These are phyloP conservation scores for Sicyos edulis DNA, from an alignment of 306 rosid species.

Conservation along the genomic window DNA sequence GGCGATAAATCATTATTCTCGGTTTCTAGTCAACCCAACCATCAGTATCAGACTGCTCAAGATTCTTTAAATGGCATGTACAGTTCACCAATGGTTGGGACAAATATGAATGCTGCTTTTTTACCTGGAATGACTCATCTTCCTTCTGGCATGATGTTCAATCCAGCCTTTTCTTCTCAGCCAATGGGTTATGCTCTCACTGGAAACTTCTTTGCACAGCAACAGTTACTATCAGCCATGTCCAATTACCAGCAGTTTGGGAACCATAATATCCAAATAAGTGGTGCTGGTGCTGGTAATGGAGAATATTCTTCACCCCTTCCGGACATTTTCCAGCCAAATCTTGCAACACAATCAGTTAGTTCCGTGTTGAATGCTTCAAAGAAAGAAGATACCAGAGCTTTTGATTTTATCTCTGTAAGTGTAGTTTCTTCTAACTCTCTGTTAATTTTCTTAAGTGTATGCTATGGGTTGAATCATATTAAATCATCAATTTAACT, in stretches of 20 bases:
- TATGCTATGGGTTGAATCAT: constrained; percentile 10
- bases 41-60: constrained; percentile 35
- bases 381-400: constrained; percentile 85
- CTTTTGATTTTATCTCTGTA: constrained; percentile 96
- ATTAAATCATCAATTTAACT: no score
- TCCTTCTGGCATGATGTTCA: constrained; percentile 61
- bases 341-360: constrained; percentile 48
- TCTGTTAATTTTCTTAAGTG: constrained; percentile 3
- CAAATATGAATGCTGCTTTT: constrained; percentile 49
- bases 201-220: constrained; percentile 75
- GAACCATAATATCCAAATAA: constrained; percentile 47
- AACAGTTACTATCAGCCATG: constrained; percentile 74
- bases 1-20: constrained; percentile 47
- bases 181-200: constrained; percentile 66
- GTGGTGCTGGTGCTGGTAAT: constrained; percentile 44
- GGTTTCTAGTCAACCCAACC: constrained; percentile 35
- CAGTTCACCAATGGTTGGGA: constrained; percentile 47
- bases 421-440: constrained; percentile 31
- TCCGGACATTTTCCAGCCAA: constrained; percentile 87
- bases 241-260: constrained; percentile 69
- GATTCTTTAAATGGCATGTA: constrained; percentile 42
- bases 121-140: constrained; percentile 53
- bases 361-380: constrained; percentile 55
- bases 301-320: constrained; percentile 49
- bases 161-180: constrained; percentile 65